A percentile compares a stretch with the other conserved stretches of the same genome.
These are phyloP conservation scores for Puccinia polysora DNA, from an alignment of 1,284 basidiomycete species.

Conservation along the genomic window DNA sequence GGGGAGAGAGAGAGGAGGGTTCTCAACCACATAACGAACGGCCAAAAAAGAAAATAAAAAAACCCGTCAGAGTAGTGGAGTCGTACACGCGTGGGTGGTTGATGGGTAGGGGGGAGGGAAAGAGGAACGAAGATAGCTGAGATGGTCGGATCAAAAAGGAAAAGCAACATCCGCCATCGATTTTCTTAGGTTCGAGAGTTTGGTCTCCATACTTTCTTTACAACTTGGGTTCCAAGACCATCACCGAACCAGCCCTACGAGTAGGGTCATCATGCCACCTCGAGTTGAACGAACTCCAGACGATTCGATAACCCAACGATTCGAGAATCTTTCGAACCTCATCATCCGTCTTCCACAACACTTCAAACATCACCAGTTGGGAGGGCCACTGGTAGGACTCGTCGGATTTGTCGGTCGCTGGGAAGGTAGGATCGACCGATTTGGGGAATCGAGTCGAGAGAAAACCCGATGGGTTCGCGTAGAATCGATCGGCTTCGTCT, in stretches of 20 bases:
- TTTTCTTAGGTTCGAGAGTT: too few relatives aligned
- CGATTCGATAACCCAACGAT: slow-evolving; percentile 64
- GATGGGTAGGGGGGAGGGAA: too few relatives aligned
- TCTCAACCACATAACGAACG: too few relatives aligned
- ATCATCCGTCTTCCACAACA: slow-evolving; percentile 61
- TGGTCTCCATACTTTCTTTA: too few relatives aligned
- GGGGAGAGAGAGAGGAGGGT: too few relatives aligned
- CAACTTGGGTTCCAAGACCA: too few relatives aligned
- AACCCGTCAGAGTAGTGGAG: too few relatives aligned
- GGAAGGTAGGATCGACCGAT: slow-evolving; percentile 63
- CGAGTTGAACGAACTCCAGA: slow-evolving; percentile 64
- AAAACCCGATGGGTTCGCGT: slow-evolving; percentile 66
- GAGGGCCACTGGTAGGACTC: slow-evolving; percentile 74
- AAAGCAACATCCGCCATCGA: too few relatives aligned
- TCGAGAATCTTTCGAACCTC: slow-evolving; percentile 56
- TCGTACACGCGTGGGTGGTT: too few relatives aligned
- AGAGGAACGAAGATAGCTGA: too few relatives aligned
- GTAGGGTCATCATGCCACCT: slow-evolving; percentile 72
- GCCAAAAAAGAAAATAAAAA: too few relatives aligned
- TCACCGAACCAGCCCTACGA: slow-evolving; percentile 68
- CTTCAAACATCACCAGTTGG: slow-evolving; percentile 73
- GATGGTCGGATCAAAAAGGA: too few relatives aligned
- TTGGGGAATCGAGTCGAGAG: slow-evolving; percentile 64
- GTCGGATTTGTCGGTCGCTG: slow-evolving; percentile 57
- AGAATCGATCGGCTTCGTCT: slow-evolving; percentile 82